These are phyloP conservation scores for Alternaria arborescens DNA, from an alignment of 2,329 filamentous ascomycete genomes.

Conservation along the genomic window DNA sequence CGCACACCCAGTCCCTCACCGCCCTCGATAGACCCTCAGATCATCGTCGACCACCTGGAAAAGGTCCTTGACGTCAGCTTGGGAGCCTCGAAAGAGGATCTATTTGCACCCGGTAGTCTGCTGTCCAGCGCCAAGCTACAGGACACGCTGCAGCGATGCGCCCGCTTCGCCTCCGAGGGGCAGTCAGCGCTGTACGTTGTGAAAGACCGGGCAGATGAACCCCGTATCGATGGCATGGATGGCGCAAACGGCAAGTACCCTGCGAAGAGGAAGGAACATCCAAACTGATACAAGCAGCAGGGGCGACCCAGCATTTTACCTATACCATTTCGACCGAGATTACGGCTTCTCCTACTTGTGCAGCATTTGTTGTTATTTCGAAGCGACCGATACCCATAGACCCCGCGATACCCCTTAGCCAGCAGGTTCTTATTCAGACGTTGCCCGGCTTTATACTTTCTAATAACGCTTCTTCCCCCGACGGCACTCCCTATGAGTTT, in stretches of 20 bases:
- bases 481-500: constrained; percentile 87
- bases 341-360: constrained; percentile 78
- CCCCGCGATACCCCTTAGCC: constrained; percentile 78
- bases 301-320: constrained; percentile 62
- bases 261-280: constrained; percentile 17
- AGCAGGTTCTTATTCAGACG: constrained; percentile 92
- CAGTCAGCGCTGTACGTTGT: constrained; percentile 91
- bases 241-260: constrained; percentile 42
- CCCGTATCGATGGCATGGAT: constrained; percentile 42
- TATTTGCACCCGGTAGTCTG: constrained; percentile 82
- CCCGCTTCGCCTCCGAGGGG: constrained; percentile 86
- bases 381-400: constrained; percentile 92
- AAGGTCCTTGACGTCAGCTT: constrained; percentile 59
- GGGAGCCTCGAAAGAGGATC: constrained; percentile 71
- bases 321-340: constrained; percentile 87
- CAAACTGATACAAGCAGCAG: constrained; percentile 53
- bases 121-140: constrained; percentile 74
- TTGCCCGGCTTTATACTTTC: constrained; percentile 81
- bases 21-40: constrained; percentile 56
- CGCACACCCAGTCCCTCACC: constrained; percentile 49
- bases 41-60: constrained; percentile 59
- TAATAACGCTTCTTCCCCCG: constrained; percentile 73
- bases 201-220: constrained; percentile 73
- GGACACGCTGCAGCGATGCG: constrained; percentile 87
- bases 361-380: constrained; percentile 85